Conservation (phyloP, 73 alveolate genomes). For the Uronychia setigera region DNA sequence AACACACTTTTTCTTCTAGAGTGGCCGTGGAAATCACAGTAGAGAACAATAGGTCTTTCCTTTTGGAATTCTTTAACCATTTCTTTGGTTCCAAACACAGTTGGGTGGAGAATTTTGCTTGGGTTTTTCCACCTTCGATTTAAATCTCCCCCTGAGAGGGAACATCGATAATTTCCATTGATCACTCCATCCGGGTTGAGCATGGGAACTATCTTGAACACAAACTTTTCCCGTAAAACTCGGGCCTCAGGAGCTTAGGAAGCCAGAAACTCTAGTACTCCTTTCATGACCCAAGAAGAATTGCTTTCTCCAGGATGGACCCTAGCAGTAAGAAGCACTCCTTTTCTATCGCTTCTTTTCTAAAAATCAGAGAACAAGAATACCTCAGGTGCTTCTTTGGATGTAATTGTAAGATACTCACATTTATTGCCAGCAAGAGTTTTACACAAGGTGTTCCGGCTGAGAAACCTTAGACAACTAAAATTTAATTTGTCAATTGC, state of each 20-base stretch:
- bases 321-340: slow-evolving; percentile 93
- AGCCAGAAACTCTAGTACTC: slow-evolving; percentile 86
- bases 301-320: slow-evolving; percentile 99
- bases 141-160: slow-evolving; percentile 85
- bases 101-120: slow-evolving; percentile 75
- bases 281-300: slow-evolving; percentile 95
- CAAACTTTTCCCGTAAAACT: slow-evolving; percentile 84
- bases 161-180: slow-evolving; percentile 78
- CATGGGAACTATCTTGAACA: slow-evolving; percentile 90
- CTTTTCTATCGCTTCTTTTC: slow-evolving; percentile 49
- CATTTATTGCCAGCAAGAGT: slow-evolving; percentile 81
- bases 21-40: slow-evolving; percentile 85
- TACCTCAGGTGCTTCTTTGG: slow-evolving; percentile 67
- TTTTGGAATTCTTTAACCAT: slow-evolving; percentile 57
- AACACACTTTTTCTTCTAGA: slow-evolving; percentile 56
- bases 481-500: background rate
- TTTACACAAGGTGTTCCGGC: slow-evolving; percentile 70
- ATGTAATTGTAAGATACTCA: slow-evolving; percentile 69
- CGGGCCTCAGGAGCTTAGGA: slow-evolving; percentile 56
- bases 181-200: slow-evolving; percentile 86
- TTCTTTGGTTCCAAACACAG: slow-evolving; percentile 74
- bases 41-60: slow-evolving; percentile 61
- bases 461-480: slow-evolving; percentile 1
- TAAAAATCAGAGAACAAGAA: background rate
- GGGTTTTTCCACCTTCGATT: slow-evolving; percentile 88